Evolutionary conservation across 257 asterid genomes (phyloP).

Genomic region (Forsythia viridissima): DNA sequence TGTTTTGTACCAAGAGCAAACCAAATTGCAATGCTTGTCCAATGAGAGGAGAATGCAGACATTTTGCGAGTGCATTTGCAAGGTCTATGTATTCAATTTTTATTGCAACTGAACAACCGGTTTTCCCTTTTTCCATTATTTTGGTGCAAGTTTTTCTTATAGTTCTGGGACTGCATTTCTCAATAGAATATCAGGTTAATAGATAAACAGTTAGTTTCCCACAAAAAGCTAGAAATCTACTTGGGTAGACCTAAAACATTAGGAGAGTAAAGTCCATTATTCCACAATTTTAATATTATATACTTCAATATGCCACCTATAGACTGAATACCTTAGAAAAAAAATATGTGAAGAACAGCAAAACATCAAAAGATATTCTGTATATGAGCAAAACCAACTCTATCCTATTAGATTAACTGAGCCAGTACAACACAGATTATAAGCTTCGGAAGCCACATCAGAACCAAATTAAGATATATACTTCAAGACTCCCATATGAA

Average conservation of each 20-base stretch:
- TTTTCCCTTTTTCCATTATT: constrained; percentile 8
- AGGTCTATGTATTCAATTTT: constrained; percentile 34
- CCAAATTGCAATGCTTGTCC: constrained; percentile 67
- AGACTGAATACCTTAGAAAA: not conserved
- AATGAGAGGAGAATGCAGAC: constrained; percentile 67
- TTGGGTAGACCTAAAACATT: not conserved
- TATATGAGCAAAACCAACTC: not conserved
- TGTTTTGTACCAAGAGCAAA: constrained; percentile 54
- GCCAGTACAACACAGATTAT: not conserved
- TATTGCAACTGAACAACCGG: constrained; percentile 7
- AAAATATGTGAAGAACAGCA: not conserved
- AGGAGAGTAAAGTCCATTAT: not conserved
- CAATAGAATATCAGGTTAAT: not conserved
- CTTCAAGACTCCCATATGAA: not conserved
- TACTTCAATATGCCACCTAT: not conserved
- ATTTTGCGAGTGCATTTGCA: constrained; percentile 61
- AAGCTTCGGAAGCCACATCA: not conserved
- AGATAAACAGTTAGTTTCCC: not conserved
- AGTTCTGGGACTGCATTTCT: not conserved
- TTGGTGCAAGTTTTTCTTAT: constrained; percentile 1
- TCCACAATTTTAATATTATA: not conserved
- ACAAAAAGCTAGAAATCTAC: not conserved
- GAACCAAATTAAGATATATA: not conserved
- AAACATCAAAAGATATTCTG: not conserved
- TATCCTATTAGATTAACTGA: not conserved